Evolutionary conservation across 176 grass and related monocot genomes (phyloP).

Genomic region (Rhynchospora breviuscula): DNA sequence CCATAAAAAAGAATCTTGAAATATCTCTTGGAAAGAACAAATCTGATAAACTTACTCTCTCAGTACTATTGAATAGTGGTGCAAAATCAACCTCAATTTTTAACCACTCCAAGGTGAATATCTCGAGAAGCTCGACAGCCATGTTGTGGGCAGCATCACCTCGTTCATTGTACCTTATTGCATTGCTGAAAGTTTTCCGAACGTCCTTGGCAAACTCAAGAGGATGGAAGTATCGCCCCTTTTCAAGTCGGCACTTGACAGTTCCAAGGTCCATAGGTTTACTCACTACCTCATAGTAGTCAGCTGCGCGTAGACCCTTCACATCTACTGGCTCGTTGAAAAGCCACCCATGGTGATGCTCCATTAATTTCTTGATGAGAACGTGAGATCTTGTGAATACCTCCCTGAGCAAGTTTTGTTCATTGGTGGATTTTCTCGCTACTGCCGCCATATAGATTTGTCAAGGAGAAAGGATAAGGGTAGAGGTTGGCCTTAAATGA

Average conservation of each 20-base stretch:
- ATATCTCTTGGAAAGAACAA: neutral
- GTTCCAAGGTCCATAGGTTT: slow-evolving; percentile 34
- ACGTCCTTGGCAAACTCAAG: slow-evolving; percentile 26
- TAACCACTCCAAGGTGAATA: slow-evolving; percentile 19
- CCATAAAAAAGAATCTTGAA: neutral
- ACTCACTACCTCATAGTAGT: slow-evolving; percentile 14
- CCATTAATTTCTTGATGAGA: slow-evolving; percentile 17
- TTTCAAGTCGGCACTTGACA: slow-evolving; percentile 18
- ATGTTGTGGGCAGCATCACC: slow-evolving; percentile 14
- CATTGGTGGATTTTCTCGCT: neutral
- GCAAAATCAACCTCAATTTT: slow-evolving; percentile 14
- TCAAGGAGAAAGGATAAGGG: neutral
- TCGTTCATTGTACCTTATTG: slow-evolving; percentile 14
- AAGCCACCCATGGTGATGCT: slow-evolving; percentile 23
- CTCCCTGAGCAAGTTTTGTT: neutral
- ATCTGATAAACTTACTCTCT: slow-evolving; percentile 3
- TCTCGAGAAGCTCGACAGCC: slow-evolving; percentile 19
- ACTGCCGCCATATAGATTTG: neutral
- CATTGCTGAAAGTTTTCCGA: slow-evolving; percentile 17
- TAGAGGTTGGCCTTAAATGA: neutral
- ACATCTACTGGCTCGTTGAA: slow-evolving; percentile 27
- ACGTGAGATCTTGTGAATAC: slow-evolving; percentile 17
- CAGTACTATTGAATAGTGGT: neutral
- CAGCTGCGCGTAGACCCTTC: slow-evolving; percentile 1
- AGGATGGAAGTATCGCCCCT: slow-evolving; percentile 8